Conservation (phyloP, 768 basidiomycete genomes). For the Termitomyces bulborhizus region DNA sequence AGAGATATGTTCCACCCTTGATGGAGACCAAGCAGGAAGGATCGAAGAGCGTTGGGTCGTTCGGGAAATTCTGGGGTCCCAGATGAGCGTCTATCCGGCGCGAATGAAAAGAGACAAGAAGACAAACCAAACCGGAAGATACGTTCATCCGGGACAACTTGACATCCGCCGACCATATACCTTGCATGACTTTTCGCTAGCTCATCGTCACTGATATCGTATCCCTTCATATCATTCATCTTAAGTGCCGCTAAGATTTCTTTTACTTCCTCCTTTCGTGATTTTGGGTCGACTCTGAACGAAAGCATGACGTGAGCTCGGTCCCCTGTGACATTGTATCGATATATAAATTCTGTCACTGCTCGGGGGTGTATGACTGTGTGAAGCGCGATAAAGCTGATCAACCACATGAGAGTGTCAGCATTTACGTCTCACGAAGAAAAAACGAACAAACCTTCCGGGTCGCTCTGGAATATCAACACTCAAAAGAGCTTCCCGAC, state of each 20-base stretch:
- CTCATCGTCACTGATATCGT: conserved; percentile 92
- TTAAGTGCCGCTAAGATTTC: conserved; percentile 60
- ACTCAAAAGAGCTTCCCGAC: conserved; percentile 86
- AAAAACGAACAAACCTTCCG: conserved; percentile 59
- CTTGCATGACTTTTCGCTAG: conserved; percentile 91
- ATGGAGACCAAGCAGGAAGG: conserved; percentile 81
- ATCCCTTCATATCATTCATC: conserved; percentile 68
- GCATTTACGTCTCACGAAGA: not conserved
- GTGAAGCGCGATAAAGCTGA: conserved; percentile 84
- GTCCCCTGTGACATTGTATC: conserved; percentile 65
- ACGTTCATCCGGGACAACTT: conserved; percentile 74
- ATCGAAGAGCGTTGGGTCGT: conserved; percentile 83
- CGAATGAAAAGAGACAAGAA: conserved; percentile 21
- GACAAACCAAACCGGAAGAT: conserved; percentile 87
- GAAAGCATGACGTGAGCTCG: conserved; percentile 87
- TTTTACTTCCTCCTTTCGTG: conserved; percentile 54
- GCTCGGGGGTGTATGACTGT: conserved; percentile 84
- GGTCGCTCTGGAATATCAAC: conserved; percentile 93
- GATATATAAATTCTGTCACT: conserved; percentile 94
- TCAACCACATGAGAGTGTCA: not conserved
- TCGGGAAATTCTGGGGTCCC: conserved; percentile 82
- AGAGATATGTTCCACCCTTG: conserved; percentile 91
- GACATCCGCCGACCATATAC: conserved; percentile 90
- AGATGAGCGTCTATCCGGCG: conserved; percentile 1
- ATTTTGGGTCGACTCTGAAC: conserved; percentile 69